Base-by-base conservation (phyloP, 768 basidiomycete species). In the Rhizopogon vesiculosus region DNA sequence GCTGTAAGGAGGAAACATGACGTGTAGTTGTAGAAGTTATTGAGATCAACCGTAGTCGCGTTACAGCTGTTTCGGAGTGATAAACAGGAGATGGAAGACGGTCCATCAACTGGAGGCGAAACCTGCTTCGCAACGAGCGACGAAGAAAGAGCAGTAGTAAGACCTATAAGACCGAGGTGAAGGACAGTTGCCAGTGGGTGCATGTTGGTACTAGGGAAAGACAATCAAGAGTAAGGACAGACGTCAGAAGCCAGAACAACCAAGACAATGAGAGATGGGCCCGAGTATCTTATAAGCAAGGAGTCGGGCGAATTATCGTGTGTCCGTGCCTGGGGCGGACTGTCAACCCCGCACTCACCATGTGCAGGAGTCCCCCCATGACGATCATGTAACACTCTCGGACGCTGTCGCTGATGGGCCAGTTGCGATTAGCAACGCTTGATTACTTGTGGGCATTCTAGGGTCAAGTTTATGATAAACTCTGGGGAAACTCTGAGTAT, bases 21-120 rank as follows among this genome's bases (percentile, higher is more conserved):
- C 25, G 53, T 42, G n/a, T 64, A 57, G 42, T 38, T 56, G 42
- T 65, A 64, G 48, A 65, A 62, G 50, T 63, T 56, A 55, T 1
- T 28, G 2, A 62, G 33, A 54, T 66, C 54, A 19, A 60, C 55
- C 2, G 48, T 57, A 22, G 45, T 55, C 16, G 64, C 52, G 12
- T 65, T 65, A 45, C 65, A 64, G 39, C 59, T 57, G 16, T 59
- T 61, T 19, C n/a, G 43, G 28, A 64, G 62, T 7, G 62, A 64
- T 9, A 38, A 33, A 41, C 65, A 66, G 10, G 56, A 53, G 31
- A 3, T 5, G 8, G 15, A 16, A 13, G 45, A 42, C 7, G 55
- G 12, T 33, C n/a, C 51, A 42, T 65, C 61, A 2, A 9, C 7
- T 15, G 6, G 41, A 13, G 45, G 57, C 48, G 56, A 51, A 15